Conservation (phyloP, 208 protist species). For the Novymonas esmeraldas region DNA sequence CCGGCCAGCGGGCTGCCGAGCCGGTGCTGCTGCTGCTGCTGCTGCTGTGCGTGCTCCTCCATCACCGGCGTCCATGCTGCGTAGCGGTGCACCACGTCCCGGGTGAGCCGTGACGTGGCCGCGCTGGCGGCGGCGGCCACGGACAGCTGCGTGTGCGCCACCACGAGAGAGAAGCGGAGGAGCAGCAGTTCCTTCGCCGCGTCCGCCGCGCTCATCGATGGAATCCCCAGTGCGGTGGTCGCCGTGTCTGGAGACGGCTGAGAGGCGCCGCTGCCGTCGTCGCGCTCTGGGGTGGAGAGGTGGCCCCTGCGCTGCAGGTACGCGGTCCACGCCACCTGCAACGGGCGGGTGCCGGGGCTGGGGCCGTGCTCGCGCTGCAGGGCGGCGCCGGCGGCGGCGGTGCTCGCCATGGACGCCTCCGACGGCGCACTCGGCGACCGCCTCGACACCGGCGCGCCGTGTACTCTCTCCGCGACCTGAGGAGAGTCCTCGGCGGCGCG, state of each 20-base stretch:
- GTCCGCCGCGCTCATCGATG: background rate
- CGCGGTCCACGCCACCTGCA: conserved; percentile 15
- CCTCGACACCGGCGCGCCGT: no score
- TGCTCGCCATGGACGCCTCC: background rate
- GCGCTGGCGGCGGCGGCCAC: background rate
- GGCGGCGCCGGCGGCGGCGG: background rate
- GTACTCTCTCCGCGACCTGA: no score
- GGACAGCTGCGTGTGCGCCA: conserved; percentile 19
- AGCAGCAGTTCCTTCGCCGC: conserved; percentile 10
- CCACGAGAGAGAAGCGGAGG: conserved; percentile 15
- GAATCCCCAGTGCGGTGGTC: background rate
- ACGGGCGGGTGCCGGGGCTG: conserved; percentile 3
- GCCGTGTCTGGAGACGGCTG: background rate
- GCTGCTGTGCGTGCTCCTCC: background rate
- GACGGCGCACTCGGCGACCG: background rate
- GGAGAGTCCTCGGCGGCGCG: no score
- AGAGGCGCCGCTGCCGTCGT: background rate
- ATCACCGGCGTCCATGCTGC: conserved; percentile 2
- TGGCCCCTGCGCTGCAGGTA: conserved; percentile 16
- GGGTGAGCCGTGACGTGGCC: background rate
- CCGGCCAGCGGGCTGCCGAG: background rate
- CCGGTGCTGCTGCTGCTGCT: background rate
- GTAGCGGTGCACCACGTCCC: background rate
- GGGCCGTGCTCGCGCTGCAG: background rate
- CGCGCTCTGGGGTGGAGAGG: background rate